Conservation (phyloP, 306 rosid genomes). For the Glycine soja region DNA sequence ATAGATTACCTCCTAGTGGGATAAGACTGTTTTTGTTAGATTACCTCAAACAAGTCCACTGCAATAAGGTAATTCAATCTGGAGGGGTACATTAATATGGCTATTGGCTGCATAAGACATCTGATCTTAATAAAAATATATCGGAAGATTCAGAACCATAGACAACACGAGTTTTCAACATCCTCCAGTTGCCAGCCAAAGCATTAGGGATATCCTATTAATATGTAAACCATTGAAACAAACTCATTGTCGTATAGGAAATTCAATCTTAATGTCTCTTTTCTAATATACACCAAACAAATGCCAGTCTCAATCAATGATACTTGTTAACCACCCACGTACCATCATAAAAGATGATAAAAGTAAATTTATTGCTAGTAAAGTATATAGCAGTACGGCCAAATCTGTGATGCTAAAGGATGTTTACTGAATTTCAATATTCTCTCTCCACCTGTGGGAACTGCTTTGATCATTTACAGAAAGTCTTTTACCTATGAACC, state of each 20-base stretch:
- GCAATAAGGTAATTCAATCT: constrained; percentile 12
- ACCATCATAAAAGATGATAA: constrained; percentile 15
- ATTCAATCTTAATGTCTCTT: neutral
- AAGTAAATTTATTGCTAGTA: constrained; percentile 13
- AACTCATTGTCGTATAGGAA: neutral
- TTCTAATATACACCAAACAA: neutral
- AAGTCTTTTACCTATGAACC: constrained; percentile 2
- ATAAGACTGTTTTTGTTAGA: neutral
- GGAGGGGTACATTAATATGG: neutral
- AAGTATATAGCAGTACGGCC: constrained; percentile 27
- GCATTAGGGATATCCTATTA: neutral
- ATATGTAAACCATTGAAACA: constrained; percentile 34
- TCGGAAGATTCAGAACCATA: neutral
- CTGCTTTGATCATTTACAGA: constrained; percentile 1
- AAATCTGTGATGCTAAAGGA: neutral
- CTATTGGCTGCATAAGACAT: constrained; percentile 9
- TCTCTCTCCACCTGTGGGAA: constrained; percentile 32
- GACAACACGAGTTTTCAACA: neutral
- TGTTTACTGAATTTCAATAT: constrained; percentile 11
- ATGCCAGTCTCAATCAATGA: constrained; percentile 7
- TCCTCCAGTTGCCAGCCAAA: constrained; percentile 31
- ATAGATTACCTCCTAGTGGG: neutral
- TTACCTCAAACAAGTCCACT: constrained; percentile 16
- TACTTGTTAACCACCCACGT: neutral
- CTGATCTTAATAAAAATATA: constrained; percentile 4